phyloP scores from a whole-genome alignment of 306 rosid genomes.

The Urtica urens region DNA sequence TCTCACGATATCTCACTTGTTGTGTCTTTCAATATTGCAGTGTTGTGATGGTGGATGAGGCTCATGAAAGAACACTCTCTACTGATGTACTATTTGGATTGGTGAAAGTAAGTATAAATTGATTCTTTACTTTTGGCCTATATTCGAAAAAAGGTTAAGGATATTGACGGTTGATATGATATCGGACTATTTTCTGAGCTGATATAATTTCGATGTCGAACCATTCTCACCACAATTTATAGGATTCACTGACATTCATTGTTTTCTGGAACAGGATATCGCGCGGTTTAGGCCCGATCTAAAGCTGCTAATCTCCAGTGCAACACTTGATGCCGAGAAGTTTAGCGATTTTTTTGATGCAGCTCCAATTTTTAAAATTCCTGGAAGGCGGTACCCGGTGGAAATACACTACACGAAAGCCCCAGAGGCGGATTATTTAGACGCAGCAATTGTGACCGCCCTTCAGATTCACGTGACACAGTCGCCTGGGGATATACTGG shows the following conservation, averaged over 20 bases:
- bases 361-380: slow-evolving; percentile 92
- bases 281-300: slow-evolving; percentile 87
- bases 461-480: slow-evolving; percentile 93
- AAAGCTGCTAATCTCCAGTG: slow-evolving; percentile 87
- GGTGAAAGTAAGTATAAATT: slow-evolving; percentile 57
- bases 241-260: slow-evolving; percentile 1
- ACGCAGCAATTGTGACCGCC: slow-evolving; percentile 87
- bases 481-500: slow-evolving; percentile 78
- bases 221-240: neutral
- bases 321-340: slow-evolving; percentile 93
- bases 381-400: slow-evolving; percentile 87
- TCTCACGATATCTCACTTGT: slow-evolving; percentile 20
- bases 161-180: too few species aligned
- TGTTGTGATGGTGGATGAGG: slow-evolving; percentile 99
- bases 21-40: slow-evolving; percentile 31
- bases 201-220: neutral
- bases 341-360: slow-evolving; percentile 87
- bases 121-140: too few species aligned
- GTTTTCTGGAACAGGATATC: slow-evolving; percentile 50
- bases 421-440: slow-evolving; percentile 94
- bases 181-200: neutral
- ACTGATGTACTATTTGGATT: slow-evolving; percentile 91
- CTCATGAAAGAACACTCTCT: slow-evolving; percentile 97
- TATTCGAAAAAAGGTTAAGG: neutral
- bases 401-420: slow-evolving; percentile 85